Base-by-base conservation (phyloP, 768 basidiomycete genomes). In the Agaricus sinodeliciosus region DNA sequence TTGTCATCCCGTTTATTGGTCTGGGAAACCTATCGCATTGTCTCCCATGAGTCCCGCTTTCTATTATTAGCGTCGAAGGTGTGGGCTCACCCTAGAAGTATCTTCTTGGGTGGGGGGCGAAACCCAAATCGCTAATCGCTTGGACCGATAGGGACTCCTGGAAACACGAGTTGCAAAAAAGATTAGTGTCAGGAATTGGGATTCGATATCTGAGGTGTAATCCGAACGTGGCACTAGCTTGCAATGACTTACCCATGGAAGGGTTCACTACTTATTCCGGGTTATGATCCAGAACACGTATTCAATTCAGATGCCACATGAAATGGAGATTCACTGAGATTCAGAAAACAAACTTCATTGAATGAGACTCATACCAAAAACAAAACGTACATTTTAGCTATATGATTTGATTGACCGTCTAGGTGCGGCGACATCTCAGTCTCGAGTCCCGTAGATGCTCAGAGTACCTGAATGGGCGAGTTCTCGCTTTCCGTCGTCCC, bases 241-340 rank as follows among this genome's bases (percentile, higher is more conserved):
- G 44, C 39, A 46, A 13, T 19, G 26, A 31, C 51, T 37, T 46
- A n/a, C 26, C 43, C 43, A 35, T 36, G 34, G 13, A 11, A 40
- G 40, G 49, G 49, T 50, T 50, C 51, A 12, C 28, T 47, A 12
- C 9, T 51, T 43, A 46, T 46, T 46, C 39, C 43, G 43, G 51
- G 51, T 53, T 46, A 47, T 36, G 26, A 11, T 45, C 43, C 42
- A 36, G 42, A 44, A 44, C 43, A 39, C 49, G 31, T 37, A 26
- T 37, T 31, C 22, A 35, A 34, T 34, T 39, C 19, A 46, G 13
- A 13, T 18, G 15, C 12, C 27, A 31, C 27, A 18, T 18, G 31
- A 8, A 18, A 47, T 47, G 34, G 34, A 47, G 45, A 31, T 31
- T 31, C 31, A 11, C 31, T 31, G 31, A 31, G 31, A 31, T 31